Evolutionary conservation across 371 early-diverging fungal species (phyloP).

Genomic region (Encephalitozoon hellem): DNA sequence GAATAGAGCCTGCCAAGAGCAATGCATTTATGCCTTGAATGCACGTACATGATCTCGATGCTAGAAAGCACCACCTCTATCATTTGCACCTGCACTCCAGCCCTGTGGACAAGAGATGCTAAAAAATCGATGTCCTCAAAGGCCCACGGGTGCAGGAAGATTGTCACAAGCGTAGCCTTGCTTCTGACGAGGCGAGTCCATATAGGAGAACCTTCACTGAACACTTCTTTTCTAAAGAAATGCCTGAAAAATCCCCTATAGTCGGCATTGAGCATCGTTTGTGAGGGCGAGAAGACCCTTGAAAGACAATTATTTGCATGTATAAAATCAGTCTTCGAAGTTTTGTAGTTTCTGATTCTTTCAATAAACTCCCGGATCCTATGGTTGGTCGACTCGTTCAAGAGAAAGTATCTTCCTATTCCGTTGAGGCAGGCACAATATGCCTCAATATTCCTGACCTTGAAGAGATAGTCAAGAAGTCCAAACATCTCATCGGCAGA

Average conservation of each 20-base stretch:
- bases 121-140: neutral
- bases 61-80: neutral
- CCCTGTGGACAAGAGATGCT: neutral
- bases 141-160: neutral
- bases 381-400: neutral
- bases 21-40: neutral
- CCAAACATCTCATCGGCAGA: neutral
- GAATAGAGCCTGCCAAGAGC: neutral
- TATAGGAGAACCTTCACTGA: neutral
- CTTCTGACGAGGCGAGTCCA: neutral
- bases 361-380: conserved; percentile 7
- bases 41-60: neutral
- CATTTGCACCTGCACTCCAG: neutral
- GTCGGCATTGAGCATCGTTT: neutral
- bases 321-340: neutral
- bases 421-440: conserved; percentile 11
- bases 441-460: conserved; percentile 14
- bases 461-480: conserved; percentile 15
- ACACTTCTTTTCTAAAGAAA: conserved; percentile 1
- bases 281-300: neutral
- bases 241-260: neutral
- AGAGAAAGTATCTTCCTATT: neutral
- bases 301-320: conserved; percentile 8
- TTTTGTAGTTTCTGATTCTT: neutral
- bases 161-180: neutral